Conservation (phyloP, 2,329 filamentous ascomycete species). For the Arthrobotrys conoides region DNA sequence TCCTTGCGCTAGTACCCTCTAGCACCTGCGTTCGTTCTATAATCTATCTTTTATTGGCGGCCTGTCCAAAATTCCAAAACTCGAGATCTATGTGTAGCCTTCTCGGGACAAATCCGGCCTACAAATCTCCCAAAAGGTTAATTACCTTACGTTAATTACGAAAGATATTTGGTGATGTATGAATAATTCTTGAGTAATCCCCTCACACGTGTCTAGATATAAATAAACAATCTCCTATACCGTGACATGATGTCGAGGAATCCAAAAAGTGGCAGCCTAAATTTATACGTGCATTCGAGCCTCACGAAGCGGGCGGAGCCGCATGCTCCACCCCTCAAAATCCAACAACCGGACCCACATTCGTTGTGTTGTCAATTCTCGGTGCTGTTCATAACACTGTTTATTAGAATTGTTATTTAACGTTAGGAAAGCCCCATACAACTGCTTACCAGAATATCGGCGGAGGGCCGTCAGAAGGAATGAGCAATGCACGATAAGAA, state of each 20-base stretch:
- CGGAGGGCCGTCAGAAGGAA: conserved; percentile 1
- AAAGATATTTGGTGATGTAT: background rate
- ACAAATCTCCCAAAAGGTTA: conserved; percentile 1
- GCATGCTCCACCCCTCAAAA: conserved; percentile 33
- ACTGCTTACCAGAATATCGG: background rate
- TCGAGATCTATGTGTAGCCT: background rate
- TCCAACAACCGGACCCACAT: conserved; percentile 52
- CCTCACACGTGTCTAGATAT: conserved; percentile 33
- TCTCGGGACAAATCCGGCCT: background rate
- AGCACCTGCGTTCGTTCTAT: conserved; percentile 8
- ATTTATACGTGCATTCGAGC: conserved; percentile 28
- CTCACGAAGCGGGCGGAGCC: conserved; percentile 39
- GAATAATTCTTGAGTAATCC: conserved; percentile 49
- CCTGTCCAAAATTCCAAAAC: background rate
- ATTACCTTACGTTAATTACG: background rate
- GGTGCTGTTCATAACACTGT: background rate
- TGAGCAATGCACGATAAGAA: conserved; percentile 19
- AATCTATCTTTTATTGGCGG: conserved; percentile 1
- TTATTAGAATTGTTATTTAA: background rate
- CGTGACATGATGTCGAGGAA: conserved; percentile 41
- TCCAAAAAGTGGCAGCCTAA: conserved; percentile 38
- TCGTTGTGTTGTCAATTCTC: conserved; percentile 35
- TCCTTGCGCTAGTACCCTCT: conserved; percentile 5
- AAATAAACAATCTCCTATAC: conserved; percentile 34
- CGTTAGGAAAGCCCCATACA: background rate